These are phyloP conservation scores for Lachnellula arida DNA, from an alignment of 2,329 filamentous ascomycete genomes.

Conservation along the genomic window DNA sequence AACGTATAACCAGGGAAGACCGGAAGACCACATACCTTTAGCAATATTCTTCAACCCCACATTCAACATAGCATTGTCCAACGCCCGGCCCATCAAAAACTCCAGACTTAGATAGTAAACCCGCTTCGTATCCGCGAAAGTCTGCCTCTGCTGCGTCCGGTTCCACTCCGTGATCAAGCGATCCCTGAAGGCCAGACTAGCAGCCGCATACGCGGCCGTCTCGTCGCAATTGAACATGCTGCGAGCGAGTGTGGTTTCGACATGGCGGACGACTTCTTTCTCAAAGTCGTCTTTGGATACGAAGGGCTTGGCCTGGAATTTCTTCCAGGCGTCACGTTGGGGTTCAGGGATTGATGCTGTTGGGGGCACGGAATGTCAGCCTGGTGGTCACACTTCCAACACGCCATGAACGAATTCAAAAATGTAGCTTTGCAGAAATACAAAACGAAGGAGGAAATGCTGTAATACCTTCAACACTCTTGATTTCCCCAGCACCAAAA, in stretches of 20 bases:
- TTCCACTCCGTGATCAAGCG: slow-evolving; percentile 95
- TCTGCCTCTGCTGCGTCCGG: slow-evolving; percentile 94
- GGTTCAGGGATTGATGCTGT: slow-evolving; percentile 78
- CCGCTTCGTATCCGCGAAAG: slow-evolving; percentile 82
- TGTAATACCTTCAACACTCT: slow-evolving; percentile 74
- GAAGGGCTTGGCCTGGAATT: slow-evolving; percentile 62
- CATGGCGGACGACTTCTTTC: slow-evolving; percentile 83
- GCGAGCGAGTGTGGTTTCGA: slow-evolving; percentile 92
- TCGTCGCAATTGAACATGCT: slow-evolving; percentile 99
- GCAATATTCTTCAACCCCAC: slow-evolving; percentile 82
- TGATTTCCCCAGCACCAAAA: slow-evolving; percentile 87
- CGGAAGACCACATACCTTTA: slow-evolving; percentile 51
- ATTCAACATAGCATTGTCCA: slow-evolving; percentile 99
- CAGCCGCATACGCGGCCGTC: slow-evolving; percentile 82
- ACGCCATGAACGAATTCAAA: not conserved
- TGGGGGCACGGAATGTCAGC: slow-evolving; percentile 2
- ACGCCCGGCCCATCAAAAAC: slow-evolving; percentile 92
- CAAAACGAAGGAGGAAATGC: not conserved
- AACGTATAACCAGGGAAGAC: not conserved
- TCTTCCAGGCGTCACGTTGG: slow-evolving; percentile 75
- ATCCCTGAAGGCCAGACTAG: slow-evolving; percentile 87
- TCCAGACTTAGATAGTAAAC: slow-evolving; percentile 97
- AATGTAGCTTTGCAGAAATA: not conserved
- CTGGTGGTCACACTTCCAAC: not conserved
- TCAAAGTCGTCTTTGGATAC: slow-evolving; percentile 77